A percentile compares a stretch with the other conserved stretches of the same genome.
phyloP scores from a whole-genome alignment of 2,329 filamentous ascomycete genomes.

The Cryphonectria radicalis region DNA sequence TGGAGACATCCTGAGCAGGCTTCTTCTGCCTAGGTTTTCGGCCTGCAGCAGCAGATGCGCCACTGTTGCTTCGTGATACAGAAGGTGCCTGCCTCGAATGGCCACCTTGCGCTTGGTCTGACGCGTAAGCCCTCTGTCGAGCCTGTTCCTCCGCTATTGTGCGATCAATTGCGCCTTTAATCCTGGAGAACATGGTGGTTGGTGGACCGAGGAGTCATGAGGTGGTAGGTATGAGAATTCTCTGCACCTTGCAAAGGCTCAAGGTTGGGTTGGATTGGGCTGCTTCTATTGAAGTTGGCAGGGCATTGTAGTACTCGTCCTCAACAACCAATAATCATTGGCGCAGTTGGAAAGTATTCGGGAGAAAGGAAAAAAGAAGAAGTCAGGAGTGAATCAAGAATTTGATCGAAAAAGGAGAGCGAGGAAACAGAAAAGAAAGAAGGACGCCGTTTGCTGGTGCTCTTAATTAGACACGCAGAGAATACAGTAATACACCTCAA shows the following conservation, averaged over 20 bases:
- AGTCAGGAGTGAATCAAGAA: background rate
- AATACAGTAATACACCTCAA: background rate
- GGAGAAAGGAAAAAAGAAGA: background rate
- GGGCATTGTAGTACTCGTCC: constrained; percentile 9
- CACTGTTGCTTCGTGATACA: constrained; percentile 43
- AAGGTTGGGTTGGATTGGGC: background rate
- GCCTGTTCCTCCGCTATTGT: constrained; percentile 92
- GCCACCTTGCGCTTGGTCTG: constrained; percentile 43
- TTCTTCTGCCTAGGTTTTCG: constrained; percentile 48
- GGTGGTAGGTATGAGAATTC: background rate
- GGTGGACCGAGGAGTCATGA: background rate
- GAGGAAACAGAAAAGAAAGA: background rate
- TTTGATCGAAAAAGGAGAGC: background rate
- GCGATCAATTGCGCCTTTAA: constrained; percentile 83
- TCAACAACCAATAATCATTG: background rate
- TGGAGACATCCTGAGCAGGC: constrained; percentile 41
- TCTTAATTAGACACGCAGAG: background rate
- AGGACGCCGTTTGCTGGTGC: background rate
- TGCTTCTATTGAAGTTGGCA: background rate
- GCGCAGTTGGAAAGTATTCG: background rate
- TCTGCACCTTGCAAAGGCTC: background rate
- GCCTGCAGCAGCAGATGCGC: constrained; percentile 40
- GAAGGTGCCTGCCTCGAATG: constrained; percentile 47
- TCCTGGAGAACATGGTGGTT: constrained; percentile 56
- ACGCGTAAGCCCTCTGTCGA: constrained; percentile 63